Evolutionary conservation across 1,284 basidiomycete species (phyloP).

Genomic region (Cutaneotrichosporon daszewskae): DNA sequence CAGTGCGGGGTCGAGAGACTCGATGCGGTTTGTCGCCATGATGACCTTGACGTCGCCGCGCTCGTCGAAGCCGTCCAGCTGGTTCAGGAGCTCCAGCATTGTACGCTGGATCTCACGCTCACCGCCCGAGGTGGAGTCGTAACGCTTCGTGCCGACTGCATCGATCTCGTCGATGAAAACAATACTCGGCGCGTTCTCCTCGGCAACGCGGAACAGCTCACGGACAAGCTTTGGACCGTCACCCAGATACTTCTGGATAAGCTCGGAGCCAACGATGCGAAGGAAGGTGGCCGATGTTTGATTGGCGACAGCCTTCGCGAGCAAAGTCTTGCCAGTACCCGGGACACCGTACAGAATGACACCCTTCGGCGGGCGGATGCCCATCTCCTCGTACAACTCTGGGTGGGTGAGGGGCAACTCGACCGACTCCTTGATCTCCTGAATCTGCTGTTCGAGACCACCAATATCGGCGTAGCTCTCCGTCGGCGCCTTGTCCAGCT

Average conservation of each 20-base stretch:
- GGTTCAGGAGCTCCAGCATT: conserved; percentile 76
- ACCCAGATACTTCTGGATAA: conserved; percentile 98
- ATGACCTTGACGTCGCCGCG: conserved; percentile 94
- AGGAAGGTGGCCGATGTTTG: conserved; percentile 98
- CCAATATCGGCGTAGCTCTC: conserved; percentile 99
- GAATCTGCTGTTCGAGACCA: conserved; percentile 92
- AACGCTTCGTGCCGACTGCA: conserved; percentile 93
- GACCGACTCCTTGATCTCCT: conserved; percentile 99
- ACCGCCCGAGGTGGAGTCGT: conserved; percentile 95
- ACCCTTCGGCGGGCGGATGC: conserved; percentile 97
- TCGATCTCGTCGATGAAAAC: conserved; percentile 99
- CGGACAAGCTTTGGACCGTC: conserved; percentile 99
- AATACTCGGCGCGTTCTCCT: conserved; percentile 95
- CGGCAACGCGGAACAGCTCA: conserved; percentile 93
- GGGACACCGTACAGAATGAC: conserved; percentile 98
- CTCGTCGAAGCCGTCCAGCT: conserved; percentile 95
- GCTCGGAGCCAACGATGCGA: conserved; percentile 93
- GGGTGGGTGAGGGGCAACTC: conserved; percentile 97
- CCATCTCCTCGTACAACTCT: conserved; percentile 99
- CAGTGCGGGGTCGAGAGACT: conserved; percentile 90
- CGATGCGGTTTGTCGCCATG: conserved; percentile 61
- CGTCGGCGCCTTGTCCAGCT: conserved; percentile 95
- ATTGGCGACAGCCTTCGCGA: conserved; percentile 98
- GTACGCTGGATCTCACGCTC: conserved; percentile 99
- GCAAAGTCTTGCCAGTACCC: conserved; percentile 95